phyloP scores from a whole-genome alignment of 202 grass and related monocot genomes.

The Eragrostis tef region DNA sequence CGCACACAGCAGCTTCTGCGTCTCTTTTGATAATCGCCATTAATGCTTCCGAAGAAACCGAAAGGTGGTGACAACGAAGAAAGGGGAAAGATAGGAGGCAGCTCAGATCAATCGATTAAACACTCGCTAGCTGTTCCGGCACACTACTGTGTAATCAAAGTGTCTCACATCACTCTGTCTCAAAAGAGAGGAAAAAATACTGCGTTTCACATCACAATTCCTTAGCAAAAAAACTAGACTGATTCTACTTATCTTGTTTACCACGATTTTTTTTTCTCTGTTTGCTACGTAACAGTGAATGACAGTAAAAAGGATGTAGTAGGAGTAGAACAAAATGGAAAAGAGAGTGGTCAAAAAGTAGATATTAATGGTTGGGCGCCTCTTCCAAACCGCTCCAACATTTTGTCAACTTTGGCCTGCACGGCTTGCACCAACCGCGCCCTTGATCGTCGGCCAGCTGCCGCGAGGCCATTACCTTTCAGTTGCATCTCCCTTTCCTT shows the following conservation, averaged over 20 bases:
- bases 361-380: constrained; percentile 7
- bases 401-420: constrained; percentile 27
- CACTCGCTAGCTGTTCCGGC: not conserved
- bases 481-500: constrained; percentile 16
- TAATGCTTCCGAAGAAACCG: constrained; percentile 26
- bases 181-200: not conserved
- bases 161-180: not conserved
- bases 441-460: constrained; percentile 5
- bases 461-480: constrained; percentile 32
- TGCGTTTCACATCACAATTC: not conserved
- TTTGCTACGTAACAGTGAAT: not conserved
- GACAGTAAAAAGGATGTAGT: not conserved
- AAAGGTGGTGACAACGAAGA: constrained; percentile 21
- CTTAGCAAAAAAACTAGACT: not conserved
- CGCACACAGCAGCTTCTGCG: not conserved
- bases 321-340: not conserved
- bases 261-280: not conserved
- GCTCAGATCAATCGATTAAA: not conserved
- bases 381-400: not conserved
- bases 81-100: not conserved
- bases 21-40: not conserved
- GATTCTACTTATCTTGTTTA: not conserved
- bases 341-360: constrained; percentile 4
- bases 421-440: constrained; percentile 29
- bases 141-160: not conserved